Base-by-base conservation (phyloP, 192 early-diverging fungal genomes). In the Chytriomyces confervae region DNA sequence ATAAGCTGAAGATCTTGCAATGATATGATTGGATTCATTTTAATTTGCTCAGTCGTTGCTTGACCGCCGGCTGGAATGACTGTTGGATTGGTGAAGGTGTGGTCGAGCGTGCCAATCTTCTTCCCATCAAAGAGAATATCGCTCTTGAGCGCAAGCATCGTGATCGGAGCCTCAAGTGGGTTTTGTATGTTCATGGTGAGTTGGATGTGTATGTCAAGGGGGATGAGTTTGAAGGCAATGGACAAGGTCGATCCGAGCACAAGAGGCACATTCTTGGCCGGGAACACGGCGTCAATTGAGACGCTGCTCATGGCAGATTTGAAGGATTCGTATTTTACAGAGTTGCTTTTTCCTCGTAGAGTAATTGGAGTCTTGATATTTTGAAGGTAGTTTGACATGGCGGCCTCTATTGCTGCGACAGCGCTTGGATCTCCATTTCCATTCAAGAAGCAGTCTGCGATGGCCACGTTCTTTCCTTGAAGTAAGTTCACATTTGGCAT, bases 261-360 rank as follows among this genome's bases (percentile, higher is more conserved):
- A 27, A 77, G 50, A 10, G 47, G 65, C 0, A 18, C 51, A 5
- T 23, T 69, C 24, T 66, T 36, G 8, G 45, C 62, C 4, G 75
- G 65, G 48, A 77, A 51, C 11, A 46, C 27, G 27, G 75, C 11
- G 65, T 11, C 24, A 66, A 69, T 69, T 18, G 27, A 29, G 18
- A 77, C 24, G 11, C 18, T 10, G 13, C 10, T n/a, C 11, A 77
- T 10, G 0, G 75, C 75, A 5, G 75, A 24, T 7, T 69, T 18
- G 75, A 77, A 66, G 45, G 75, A 65, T 1, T 6, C 10, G 65
- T 77, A 77, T 9, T 36, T 18, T 27, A 69, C 66, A 7, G 75
- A 69, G 50, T 13, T 29, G 2, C 36, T 29, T 36, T 29, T 72
- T 72, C 70, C 70, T 18, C 9, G n/a, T n/a, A 72, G 48, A 29